A percentile compares a stretch with the other conserved stretches of the same genome.
phyloP scores from a whole-genome alignment of 2,329 filamentous ascomycete genomes.

The Juglanconis sp. region DNA sequence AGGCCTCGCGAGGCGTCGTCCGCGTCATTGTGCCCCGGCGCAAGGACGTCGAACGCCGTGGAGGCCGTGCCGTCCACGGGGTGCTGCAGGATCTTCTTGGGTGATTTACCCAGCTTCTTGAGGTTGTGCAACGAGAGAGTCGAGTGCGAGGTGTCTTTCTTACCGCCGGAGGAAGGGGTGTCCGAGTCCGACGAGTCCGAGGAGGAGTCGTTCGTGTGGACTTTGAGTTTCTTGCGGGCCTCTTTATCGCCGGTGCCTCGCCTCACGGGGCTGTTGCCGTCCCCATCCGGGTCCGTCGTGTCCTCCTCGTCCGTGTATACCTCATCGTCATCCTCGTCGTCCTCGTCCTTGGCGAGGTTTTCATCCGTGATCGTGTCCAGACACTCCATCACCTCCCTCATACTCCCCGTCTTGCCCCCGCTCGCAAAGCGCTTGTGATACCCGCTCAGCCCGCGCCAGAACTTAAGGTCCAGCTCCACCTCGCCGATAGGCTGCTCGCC shows the following conservation, averaged over 20 bases:
- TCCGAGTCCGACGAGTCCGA: conserved; percentile 28
- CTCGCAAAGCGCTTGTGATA: conserved; percentile 55
- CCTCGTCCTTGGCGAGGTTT: conserved; percentile 32
- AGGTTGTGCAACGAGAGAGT: conserved; percentile 19
- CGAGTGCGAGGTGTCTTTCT: conserved; percentile 20
- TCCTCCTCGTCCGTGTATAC: conserved; percentile 11
- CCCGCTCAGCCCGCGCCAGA: conserved; percentile 59
- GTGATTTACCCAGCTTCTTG: conserved; percentile 33
- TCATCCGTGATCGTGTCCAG: conserved; percentile 60
- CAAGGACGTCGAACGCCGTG: conserved; percentile 13
- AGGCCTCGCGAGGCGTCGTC: conserved; percentile 44
- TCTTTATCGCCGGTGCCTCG: conserved; percentile 11
- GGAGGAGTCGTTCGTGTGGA: conserved; percentile 16
- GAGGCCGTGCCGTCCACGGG: conserved; percentile 18
- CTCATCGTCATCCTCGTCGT: conserved; percentile 13
- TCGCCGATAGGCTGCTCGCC: conserved; percentile 55
- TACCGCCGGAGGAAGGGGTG: conserved; percentile 33
- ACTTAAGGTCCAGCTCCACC: conserved; percentile 54
- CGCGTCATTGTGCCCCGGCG: conserved; percentile 30
- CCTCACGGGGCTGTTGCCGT: conserved; percentile 6
- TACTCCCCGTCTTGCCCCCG: conserved; percentile 47
- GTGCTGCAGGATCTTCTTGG: conserved; percentile 22
- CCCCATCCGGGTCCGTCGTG: conserved; percentile 17
- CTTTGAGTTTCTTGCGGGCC: conserved; percentile 16
- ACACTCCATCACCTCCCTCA: conserved; percentile 61